Evolutionary conservation across 495 filamentous ascomycete genomes (phyloP).

Genomic region (Echria macrotheca): DNA sequence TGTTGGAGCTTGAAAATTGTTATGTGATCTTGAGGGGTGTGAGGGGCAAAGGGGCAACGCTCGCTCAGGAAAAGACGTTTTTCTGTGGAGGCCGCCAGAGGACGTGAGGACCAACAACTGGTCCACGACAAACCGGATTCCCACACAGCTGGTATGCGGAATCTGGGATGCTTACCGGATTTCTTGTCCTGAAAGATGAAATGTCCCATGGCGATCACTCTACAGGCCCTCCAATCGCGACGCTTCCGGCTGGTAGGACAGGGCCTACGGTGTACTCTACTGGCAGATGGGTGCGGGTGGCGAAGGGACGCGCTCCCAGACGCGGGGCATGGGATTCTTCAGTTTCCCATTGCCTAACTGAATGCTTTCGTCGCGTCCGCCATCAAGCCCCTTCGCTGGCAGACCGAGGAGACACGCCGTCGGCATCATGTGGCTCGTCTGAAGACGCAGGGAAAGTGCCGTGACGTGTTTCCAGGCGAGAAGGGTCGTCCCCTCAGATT

Average conservation of each 20-base stretch:
- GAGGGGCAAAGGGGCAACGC: too few species aligned
- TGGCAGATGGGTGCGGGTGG: not conserved
- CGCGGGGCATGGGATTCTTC: not conserved
- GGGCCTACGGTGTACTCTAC: not conserved
- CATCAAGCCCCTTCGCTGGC: not conserved
- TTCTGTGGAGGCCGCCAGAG: too few species aligned
- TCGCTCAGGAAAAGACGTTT: too few species aligned
- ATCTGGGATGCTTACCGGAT: not conserved
- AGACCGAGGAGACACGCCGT: too few species aligned
- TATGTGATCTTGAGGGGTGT: too few species aligned
- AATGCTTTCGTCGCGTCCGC: not conserved
- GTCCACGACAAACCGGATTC: not conserved
- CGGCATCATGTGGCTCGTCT: too few species aligned
- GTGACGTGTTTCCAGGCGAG: too few species aligned
- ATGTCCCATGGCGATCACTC: not conserved
- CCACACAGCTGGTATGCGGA: not conserved
- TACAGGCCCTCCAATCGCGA: constrained; percentile 2
- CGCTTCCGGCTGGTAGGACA: constrained; percentile 3
- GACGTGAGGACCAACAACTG: too few species aligned
- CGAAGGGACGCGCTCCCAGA: too few species aligned
- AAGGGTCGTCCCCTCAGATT: too few species aligned
- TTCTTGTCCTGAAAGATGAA: not conserved
- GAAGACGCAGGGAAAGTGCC: too few species aligned
- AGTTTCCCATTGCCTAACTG: not conserved
- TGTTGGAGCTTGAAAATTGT: too few species aligned